Base-by-base conservation (phyloP, 1,284 basidiomycete genomes). In the Malassezia pachydermatis region DNA sequence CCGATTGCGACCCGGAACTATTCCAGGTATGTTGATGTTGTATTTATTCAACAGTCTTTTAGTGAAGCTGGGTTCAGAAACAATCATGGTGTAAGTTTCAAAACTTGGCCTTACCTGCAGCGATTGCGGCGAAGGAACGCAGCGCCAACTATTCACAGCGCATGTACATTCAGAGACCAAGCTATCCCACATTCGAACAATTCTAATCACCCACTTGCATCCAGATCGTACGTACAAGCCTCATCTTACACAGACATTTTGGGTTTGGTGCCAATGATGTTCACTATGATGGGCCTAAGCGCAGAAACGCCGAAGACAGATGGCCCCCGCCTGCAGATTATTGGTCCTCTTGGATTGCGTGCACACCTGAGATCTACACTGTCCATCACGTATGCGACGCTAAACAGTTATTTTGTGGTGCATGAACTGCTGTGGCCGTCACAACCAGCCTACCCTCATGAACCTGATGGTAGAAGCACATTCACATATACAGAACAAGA, bases 111-210 rank as follows among this genome's bases (percentile, higher is more conserved):
- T 49, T 14, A 45, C 28, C 8, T 20, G 3, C 41, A 57, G 51
- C 17, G 67, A 70, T 41, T 70, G 67, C 22, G 67, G 67, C n/a
- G 67, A 70, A 39, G 58, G 58, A 13, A 70, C 65, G 2, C 67
- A 70, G 45, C 56, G 61, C 2, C 67, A 70, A 37, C 54, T 70
- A 6, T 43, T 56, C 13, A 52, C 55, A 5, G 38, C 59, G 4
- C 45, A 57, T 27, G 48, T 68, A 5, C 59, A 63, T 14, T 59
- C 62, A 11, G 64, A 67, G 19, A 62, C 59, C 28, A 58, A 56
- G 17, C 52, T 69, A 1, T 43, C 59, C 3, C 60, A 61, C n/a
- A 54, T 70, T 24, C 58, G 45, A n/a, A 60, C 57, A 9, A 63
- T 69, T 33, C 57, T 70, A 36, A 57, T 70, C 45, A 69, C 67